A percentile compares a stretch with the other conserved stretches of the same genome.
phyloP scores from a whole-genome alignment of 257 asterid genomes.

The Linaria vulgaris region DNA sequence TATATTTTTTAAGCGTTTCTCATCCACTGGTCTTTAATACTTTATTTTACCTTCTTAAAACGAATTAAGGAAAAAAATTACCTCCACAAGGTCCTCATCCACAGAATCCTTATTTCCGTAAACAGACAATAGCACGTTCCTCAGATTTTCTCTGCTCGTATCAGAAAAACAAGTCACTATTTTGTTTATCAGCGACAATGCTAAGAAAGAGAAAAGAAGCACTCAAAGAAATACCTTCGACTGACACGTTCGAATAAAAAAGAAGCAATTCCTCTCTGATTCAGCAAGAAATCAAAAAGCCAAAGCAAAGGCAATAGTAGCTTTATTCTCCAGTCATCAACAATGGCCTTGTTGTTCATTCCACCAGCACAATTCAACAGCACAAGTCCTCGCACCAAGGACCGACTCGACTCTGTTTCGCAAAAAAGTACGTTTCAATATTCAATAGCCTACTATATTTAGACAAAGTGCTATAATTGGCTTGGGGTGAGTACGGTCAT shows the following conservation, averaged over 20 bases:
- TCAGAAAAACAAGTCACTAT: constrained; percentile 18
- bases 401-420: constrained; percentile 48
- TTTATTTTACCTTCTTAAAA: no score
- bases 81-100: constrained; percentile 90
- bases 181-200: background rate
- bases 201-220: constrained; percentile 7
- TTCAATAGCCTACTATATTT: no score
- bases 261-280: constrained; percentile 64
- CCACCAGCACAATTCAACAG: constrained; percentile 92
- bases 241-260: constrained; percentile 59
- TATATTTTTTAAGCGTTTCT: no score
- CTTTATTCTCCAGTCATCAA: constrained; percentile 96
- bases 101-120: constrained; percentile 81
- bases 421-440: constrained; percentile 9
- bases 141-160: constrained; percentile 59
- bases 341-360: constrained; percentile 96
- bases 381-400: constrained; percentile 71
- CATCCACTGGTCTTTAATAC: no score
- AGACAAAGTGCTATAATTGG: no score
- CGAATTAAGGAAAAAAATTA: constrained; percentile 12
- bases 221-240: constrained; percentile 43
- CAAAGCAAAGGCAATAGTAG: constrained; percentile 69
- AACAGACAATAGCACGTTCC: constrained; percentile 56
- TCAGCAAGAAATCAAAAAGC: constrained; percentile 80
- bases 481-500: no score